phyloP scores from a whole-genome alignment of 176 grass and related monocot genomes.

The Melocanna baccifera region DNA sequence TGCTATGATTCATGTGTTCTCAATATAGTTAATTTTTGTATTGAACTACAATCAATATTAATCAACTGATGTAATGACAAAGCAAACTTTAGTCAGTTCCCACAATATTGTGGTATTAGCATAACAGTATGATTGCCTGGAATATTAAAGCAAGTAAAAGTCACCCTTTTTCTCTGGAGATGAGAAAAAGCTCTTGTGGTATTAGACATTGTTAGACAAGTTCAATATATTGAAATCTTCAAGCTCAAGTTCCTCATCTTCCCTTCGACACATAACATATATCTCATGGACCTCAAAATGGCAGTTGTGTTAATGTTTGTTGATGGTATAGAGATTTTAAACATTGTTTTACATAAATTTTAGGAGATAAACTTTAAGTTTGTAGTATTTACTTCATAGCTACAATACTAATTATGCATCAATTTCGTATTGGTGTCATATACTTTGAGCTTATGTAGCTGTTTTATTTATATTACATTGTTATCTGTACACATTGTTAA shows the following conservation, averaged over 20 bases:
- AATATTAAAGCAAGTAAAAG: not conserved
- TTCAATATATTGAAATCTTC: not conserved
- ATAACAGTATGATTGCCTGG: not conserved
- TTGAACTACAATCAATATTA: not conserved
- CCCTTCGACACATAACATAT: too few species aligned
- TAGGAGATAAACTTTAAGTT: not conserved
- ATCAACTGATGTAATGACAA: not conserved
- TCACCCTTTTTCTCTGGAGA: not conserved
- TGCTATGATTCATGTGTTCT: not conserved
- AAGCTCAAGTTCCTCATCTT: not conserved
- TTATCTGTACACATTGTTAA: not conserved
- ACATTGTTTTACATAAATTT: not conserved
- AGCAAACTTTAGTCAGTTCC: not conserved
- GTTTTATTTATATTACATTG: not conserved
- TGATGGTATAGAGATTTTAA: not conserved
- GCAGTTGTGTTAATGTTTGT: not conserved
- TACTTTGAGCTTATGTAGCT: constrained; percentile 17
- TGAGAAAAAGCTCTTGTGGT: not conserved
- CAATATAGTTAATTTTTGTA: not conserved
- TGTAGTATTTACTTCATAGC: not conserved
- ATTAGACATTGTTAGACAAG: not conserved
- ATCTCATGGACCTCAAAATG: too few species aligned
- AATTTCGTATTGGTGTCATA: not conserved
- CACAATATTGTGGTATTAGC: not conserved
- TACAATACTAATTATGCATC: not conserved